These are phyloP conservation scores for Quercus gilva DNA, from an alignment of 306 rosid genomes.

Conservation along the genomic window DNA sequence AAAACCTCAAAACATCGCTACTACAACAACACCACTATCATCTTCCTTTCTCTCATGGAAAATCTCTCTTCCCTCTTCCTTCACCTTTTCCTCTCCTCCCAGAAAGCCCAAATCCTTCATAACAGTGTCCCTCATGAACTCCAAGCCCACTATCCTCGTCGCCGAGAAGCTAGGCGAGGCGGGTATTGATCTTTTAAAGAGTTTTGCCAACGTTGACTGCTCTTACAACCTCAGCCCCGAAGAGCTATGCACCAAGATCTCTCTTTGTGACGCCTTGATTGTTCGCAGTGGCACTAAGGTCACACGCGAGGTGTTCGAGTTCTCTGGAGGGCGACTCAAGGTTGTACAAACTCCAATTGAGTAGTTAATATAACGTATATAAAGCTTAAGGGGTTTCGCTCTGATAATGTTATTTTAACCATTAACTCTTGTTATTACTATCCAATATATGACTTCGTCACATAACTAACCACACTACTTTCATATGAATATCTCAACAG, in stretches of 20 bases:
- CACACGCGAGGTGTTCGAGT: conserved; percentile 3
- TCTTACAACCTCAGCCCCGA: conserved; percentile 7
- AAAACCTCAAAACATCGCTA: not conserved
- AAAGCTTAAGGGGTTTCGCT: too few species aligned
- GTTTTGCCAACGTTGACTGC: not conserved
- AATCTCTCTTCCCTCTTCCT: not conserved
- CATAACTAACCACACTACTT: too few species aligned
- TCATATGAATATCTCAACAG: too few species aligned
- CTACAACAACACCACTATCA: not conserved
- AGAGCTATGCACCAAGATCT: conserved; percentile 14
- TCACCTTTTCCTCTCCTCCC: not conserved
- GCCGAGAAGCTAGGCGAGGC: conserved; percentile 9
- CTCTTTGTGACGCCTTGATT: conserved; percentile 14
- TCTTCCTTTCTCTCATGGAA: conserved; percentile 20
- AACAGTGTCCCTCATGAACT: not conserved
- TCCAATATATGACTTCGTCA: too few species aligned
- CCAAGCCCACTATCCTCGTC: conserved; percentile 10
- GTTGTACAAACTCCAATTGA: too few species aligned
- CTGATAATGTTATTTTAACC: too few species aligned
- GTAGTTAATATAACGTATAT: too few species aligned
- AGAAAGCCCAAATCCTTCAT: not conserved
- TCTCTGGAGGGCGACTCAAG: conserved; percentile 1
- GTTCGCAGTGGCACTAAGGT: conserved; percentile 17
- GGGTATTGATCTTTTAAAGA: not conserved
- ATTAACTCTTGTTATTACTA: too few species aligned